Base-by-base conservation (phyloP, 768 basidiomycete genomes). In the Mycena capillaripes region DNA sequence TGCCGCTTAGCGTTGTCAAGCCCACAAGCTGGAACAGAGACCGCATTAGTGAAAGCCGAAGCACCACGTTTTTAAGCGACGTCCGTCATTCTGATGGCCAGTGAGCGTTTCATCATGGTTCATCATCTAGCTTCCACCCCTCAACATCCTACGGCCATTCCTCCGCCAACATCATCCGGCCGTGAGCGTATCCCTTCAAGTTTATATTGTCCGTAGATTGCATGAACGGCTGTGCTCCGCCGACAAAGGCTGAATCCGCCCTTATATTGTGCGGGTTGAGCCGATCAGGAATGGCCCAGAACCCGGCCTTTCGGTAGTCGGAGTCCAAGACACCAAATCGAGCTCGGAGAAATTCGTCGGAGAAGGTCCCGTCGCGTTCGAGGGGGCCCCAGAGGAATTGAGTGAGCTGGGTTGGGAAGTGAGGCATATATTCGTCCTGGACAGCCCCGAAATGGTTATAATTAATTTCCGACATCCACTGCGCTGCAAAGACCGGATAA, bases 361-460 rank as follows among this genome's bases (percentile, higher is more conserved):
- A 68, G 76, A 83, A 86, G 32, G 84, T 83, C 30, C 84, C 85
- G 72, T 86, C 85, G 16, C 76, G 78, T 63, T 86, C 85, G 32
- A 84, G 23, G 34, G 79, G 82, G 10, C 82, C 85, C 85, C 85
- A 86, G n/a, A 84, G 80, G 71, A 86, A 86, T 27, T 82, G 81
- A 21, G 76, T 76, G 40, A 84, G 75, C 53, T 83, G 76, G 19
- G 79, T 77, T 36, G 79, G 83, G 21, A 82, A 76, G 66, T 82
- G 72, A 0, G 82, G 61, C 85, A 86, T 86, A 66, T 85, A 81
- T 69, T 79, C 74, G 44, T 70, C 56, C 69, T 70, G 25, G 52
- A n/a, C 40, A 44, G 55, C n/a, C n/a, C n/a, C 55, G 8, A n/a
- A 16, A 52, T 50, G 27, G n/a, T 50, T 60, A 53, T 60, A 40